phyloP scores from a whole-genome alignment of 2,329 filamentous ascomycete species.

The Monilinia aucupariae region DNA sequence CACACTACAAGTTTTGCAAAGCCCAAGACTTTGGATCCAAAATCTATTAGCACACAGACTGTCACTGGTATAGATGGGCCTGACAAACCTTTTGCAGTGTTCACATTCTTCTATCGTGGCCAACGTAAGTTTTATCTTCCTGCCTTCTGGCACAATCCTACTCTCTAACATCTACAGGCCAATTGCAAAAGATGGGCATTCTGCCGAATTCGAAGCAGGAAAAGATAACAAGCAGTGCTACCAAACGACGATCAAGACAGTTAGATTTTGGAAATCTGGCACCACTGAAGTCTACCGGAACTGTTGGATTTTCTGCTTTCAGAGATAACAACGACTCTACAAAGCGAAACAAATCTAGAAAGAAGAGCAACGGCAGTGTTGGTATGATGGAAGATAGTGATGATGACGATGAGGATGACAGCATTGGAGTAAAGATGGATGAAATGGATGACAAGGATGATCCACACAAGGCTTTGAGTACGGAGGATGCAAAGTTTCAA shows the following conservation, averaged over 20 bases:
- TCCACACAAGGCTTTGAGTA: conserved; percentile 47
- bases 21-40: conserved; percentile 90
- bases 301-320: conserved; percentile 85
- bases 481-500: conserved; percentile 66
- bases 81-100: conserved; percentile 91
- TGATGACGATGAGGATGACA: conserved; percentile 68
- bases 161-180: conserved; percentile 50
- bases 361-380: conserved; percentile 57
- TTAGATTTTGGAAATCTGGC: conserved; percentile 81
- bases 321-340: conserved; percentile 60
- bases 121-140: conserved; percentile 62
- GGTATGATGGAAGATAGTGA: conserved; percentile 64
- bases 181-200: conserved; percentile 96
- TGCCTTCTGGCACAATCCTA: neutral
- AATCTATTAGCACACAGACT: conserved; percentile 96
- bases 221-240: conserved; percentile 53
- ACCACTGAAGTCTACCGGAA: conserved; percentile 79
- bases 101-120: conserved; percentile 96
- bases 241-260: conserved; percentile 76
- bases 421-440: conserved; percentile 60
- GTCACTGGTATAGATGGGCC: conserved; percentile 97
- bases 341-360: conserved; percentile 54
- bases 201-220: conserved; percentile 59
- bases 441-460: conserved; percentile 58
- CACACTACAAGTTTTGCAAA: conserved; percentile 98